Evolutionary conservation across 164 flowering plant genomes (phyloP).

Genomic region (Annona cherimola): DNA sequence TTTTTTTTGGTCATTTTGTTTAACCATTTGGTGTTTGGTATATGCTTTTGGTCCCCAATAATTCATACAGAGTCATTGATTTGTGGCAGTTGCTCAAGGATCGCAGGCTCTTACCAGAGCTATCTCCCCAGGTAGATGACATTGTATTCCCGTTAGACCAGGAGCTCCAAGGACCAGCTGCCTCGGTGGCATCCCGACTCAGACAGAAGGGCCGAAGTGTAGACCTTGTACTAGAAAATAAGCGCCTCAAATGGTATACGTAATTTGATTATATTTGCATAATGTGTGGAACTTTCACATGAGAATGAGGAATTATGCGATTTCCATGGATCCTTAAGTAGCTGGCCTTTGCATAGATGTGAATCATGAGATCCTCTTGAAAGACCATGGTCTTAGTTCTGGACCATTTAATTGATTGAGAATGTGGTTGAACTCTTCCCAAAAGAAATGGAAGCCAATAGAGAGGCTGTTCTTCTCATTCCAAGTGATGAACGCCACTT

Average conservation of each 20-base stretch:
- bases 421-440: too few relatives aligned
- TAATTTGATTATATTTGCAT: not conserved
- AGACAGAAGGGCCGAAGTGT: constrained; percentile 78
- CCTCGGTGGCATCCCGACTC: constrained; percentile 60
- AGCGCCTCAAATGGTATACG: constrained; percentile 76
- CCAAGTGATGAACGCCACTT: too few relatives aligned
- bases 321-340: too few relatives aligned
- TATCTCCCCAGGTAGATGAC: constrained; percentile 59
- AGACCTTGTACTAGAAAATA: constrained; percentile 81
- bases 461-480: too few relatives aligned
- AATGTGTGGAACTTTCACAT: not conserved
- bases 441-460: too few relatives aligned
- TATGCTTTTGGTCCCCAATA: not conserved
- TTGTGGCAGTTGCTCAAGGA: constrained; percentile 75
- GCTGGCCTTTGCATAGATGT: too few relatives aligned
- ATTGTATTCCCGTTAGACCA: constrained; percentile 76
- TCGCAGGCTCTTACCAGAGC: constrained; percentile 62
- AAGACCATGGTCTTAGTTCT: not conserved
- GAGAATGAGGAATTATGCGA: too few relatives aligned
- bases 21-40: too few relatives aligned
- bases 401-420: too few relatives aligned
- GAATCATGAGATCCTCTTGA: not conserved
- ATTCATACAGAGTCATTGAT: not conserved
- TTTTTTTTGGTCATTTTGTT: not conserved
- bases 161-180: constrained; percentile 77